Evolutionary conservation across 306 rosid genomes (phyloP).

Genomic region (Lupinus albus): DNA sequence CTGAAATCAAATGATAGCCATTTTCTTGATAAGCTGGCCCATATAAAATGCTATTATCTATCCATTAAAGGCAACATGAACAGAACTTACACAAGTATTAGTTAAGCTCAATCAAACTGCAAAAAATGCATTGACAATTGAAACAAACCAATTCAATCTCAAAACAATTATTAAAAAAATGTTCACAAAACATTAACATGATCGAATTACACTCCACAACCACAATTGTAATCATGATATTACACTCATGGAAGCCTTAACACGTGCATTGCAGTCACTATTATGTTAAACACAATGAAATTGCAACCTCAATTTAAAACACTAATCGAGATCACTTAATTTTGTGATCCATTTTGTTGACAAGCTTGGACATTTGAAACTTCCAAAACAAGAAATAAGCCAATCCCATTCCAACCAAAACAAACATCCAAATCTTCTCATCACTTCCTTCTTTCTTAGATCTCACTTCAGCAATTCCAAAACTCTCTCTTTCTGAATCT

Average conservation of each 20-base stretch:
- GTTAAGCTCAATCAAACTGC: constrained; percentile 20
- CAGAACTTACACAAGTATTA: not conserved
- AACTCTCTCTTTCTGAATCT: constrained; percentile 51
- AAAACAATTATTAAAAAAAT: not conserved
- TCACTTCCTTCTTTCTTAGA: constrained; percentile 60
- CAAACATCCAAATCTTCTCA: constrained; percentile 63
- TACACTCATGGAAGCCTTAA: no score
- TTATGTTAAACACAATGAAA: no score
- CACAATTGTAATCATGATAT: no score
- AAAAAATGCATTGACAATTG: not conserved
- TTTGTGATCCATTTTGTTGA: constrained; percentile 59
- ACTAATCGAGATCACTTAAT: constrained; percentile 41
- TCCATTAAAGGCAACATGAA: not conserved
- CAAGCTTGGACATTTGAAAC: constrained; percentile 79
- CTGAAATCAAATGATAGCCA: not conserved
- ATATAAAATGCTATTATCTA: not conserved
- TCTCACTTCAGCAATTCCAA: constrained; percentile 66
- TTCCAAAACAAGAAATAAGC: constrained; percentile 85
- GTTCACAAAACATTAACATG: not conserved
- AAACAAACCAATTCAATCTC: not conserved
- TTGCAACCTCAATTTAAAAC: no score
- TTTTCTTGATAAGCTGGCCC: no score
- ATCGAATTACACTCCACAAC: no score
- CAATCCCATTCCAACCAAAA: constrained; percentile 66
- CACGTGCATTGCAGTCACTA: no score